These are phyloP conservation scores for Lavandula angustifolia DNA, from an alignment of 257 asterid species.

Conservation along the genomic window DNA sequence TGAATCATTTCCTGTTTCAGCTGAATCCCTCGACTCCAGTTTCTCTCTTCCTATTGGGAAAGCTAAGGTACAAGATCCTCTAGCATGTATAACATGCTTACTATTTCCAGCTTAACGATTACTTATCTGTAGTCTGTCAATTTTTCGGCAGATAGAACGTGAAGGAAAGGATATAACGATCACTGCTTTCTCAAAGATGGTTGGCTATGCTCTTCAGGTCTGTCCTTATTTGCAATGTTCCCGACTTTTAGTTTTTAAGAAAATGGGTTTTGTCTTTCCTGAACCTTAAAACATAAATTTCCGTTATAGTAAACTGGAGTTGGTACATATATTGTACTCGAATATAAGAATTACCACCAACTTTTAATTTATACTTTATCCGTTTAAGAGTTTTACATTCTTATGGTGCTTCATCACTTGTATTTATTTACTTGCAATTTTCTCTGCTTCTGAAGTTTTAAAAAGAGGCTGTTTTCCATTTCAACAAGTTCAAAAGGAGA, in stretches of 20 bases:
- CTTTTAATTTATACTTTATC: background rate
- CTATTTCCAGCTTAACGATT: conserved; percentile 23
- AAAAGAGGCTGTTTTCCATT: background rate
- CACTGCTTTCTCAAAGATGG: conserved; percentile 84
- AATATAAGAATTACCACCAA: background rate
- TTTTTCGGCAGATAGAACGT: conserved; percentile 56
- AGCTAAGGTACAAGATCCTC: conserved; percentile 55
- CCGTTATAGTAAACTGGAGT: background rate
- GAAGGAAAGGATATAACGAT: conserved; percentile 75
- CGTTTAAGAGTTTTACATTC: too few species aligned
- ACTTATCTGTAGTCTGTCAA: conserved; percentile 23
- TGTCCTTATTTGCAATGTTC: conserved; percentile 32
- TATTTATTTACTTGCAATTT: too few species aligned
- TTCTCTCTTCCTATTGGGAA: conserved; percentile 81
- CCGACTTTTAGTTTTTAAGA: conserved; percentile 8
- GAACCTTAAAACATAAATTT: conserved; percentile 16
- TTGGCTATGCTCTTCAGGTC: conserved; percentile 76
- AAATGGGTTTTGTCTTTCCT: background rate
- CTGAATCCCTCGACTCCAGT: conserved; percentile 69
- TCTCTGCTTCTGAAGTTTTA: background rate
- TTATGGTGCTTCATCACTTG: too few species aligned
- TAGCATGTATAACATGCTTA: conserved; percentile 3
- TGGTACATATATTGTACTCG: background rate
- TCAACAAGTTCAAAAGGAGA: background rate
- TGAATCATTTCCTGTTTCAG: conserved; percentile 71